Evolutionary conservation across 2,329 filamentous ascomycete species (phyloP).

Genomic region (Alternaria sp.): DNA sequence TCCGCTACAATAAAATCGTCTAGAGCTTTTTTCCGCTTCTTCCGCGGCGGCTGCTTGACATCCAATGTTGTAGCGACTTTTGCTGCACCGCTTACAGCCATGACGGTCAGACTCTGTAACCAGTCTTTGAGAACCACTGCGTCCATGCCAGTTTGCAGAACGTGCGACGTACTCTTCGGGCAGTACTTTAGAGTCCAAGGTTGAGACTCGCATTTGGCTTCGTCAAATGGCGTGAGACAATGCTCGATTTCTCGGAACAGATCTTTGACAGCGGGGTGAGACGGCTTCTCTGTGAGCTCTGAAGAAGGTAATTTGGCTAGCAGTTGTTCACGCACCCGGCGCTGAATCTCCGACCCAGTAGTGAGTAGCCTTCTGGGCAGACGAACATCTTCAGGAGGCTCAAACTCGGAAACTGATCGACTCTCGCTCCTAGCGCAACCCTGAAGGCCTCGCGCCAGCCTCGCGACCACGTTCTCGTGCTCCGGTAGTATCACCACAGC

Average conservation of each 20-base stretch:
- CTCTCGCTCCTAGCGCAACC: not conserved
- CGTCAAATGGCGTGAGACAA: conserved; percentile 79
- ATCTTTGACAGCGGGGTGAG: conserved; percentile 65
- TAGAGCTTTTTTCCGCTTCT: conserved; percentile 64
- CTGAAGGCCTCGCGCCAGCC: conserved; percentile 27
- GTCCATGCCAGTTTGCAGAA: conserved; percentile 78
- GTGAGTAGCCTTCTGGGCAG: conserved; percentile 46
- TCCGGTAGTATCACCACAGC: conserved; percentile 28
- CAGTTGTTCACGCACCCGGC: conserved; percentile 40
- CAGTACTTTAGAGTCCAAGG: conserved; percentile 88
- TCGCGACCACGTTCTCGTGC: conserved; percentile 35
- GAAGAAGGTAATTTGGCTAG: conserved; percentile 21
- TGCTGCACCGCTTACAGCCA: conserved; percentile 69
- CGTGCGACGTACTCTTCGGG: conserved; percentile 69
- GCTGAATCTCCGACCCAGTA: conserved; percentile 49
- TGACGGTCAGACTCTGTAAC: conserved; percentile 77
- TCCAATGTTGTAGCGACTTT: conserved; percentile 21
- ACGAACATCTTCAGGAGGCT: conserved; percentile 33
- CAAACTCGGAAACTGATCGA: conserved; percentile 13
- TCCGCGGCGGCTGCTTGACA: conserved; percentile 54
- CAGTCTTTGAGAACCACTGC: conserved; percentile 76
- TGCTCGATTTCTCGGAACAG: conserved; percentile 67
- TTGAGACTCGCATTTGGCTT: conserved; percentile 72
- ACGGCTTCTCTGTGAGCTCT: not conserved
- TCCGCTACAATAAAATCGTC: conserved; percentile 47